Percentiles rank a stretch among this genome's conserved stretches.
Evolutionary conservation across 2,329 filamentous ascomycete species (phyloP).

Genomic region (Cladophialophora carrionii): DNA sequence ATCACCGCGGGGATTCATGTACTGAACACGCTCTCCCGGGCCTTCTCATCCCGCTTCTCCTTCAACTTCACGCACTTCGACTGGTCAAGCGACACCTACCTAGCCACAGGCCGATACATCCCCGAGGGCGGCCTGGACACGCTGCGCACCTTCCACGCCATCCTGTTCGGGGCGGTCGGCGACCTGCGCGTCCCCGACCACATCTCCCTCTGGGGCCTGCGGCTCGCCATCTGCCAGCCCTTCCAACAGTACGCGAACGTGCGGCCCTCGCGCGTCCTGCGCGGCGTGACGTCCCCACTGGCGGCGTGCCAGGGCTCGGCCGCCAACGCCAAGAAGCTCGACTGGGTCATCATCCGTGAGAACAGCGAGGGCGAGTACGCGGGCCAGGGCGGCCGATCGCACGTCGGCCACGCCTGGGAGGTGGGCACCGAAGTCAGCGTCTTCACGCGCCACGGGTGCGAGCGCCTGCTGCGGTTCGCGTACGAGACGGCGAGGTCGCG

Average conservation of each 20-base stretch:
- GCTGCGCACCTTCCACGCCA: slow-evolving; percentile 64
- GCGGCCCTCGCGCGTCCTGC: slow-evolving; percentile 65
- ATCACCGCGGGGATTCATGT: slow-evolving; percentile 66
- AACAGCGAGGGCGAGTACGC: slow-evolving; percentile 70
- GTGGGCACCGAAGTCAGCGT: slow-evolving; percentile 65
- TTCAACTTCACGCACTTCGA: slow-evolving; percentile 66
- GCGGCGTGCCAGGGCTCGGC: slow-evolving; percentile 42
- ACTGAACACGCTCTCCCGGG: slow-evolving; percentile 53
- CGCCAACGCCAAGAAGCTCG: slow-evolving; percentile 61
- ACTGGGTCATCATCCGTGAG: slow-evolving; percentile 70
- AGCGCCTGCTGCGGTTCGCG: slow-evolving; percentile 65
- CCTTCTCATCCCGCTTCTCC: slow-evolving; percentile 59
- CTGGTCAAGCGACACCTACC: slow-evolving; percentile 70
- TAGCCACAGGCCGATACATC: slow-evolving; percentile 67
- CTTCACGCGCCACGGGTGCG: slow-evolving; percentile 64
- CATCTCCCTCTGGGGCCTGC: slow-evolving; percentile 68
- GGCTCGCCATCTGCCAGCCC: slow-evolving; percentile 68
- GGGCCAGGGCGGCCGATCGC: slow-evolving; percentile 65
- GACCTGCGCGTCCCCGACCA: slow-evolving; percentile 67
- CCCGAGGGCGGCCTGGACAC: slow-evolving; percentile 62
- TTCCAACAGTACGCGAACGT: slow-evolving; percentile 72
- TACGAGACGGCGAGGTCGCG: slow-evolving; percentile 63
- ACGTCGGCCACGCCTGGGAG: slow-evolving; percentile 63
- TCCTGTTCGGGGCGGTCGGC: slow-evolving; percentile 70
- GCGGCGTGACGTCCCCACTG: slow-evolving; percentile 61